These are phyloP conservation scores for Chrysosporium queenslandicum DNA, from an alignment of 2,329 filamentous ascomycete species.

Conservation along the genomic window DNA sequence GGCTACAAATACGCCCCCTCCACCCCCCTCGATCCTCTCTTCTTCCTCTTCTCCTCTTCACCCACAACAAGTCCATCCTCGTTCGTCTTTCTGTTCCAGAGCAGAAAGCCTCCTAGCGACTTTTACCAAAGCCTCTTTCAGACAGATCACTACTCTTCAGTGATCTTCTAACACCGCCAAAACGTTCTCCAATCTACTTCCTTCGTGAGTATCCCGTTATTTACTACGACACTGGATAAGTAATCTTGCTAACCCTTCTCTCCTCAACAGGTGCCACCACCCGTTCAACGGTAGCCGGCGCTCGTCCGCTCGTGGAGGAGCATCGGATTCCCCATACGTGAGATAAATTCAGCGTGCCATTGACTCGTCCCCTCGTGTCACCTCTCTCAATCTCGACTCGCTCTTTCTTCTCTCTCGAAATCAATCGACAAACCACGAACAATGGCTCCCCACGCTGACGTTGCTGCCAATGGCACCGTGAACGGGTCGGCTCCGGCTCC, in stretches of 20 bases:
- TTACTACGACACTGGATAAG: no score
- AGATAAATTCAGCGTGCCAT: conserved; percentile 32
- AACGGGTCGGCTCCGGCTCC: conserved; percentile 40
- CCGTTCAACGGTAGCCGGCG: conserved; percentile 94
- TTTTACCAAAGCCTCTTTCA: conserved; percentile 10
- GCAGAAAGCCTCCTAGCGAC: no score
- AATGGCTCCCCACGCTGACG: conserved; percentile 90
- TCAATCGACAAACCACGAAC: conserved; percentile 23
- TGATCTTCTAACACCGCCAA: conserved; percentile 63
- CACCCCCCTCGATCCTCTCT: not conserved
- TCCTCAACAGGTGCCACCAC: conserved; percentile 63
- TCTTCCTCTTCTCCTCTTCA: conserved; percentile 10
- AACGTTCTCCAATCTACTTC: conserved; percentile 97
- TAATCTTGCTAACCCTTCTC: conserved; percentile 23
- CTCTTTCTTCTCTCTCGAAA: conserved; percentile 30
- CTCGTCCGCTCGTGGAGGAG: conserved; percentile 75
- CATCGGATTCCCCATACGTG: conserved; percentile 50
- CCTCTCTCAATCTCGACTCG: not conserved
- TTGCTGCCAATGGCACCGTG: conserved; percentile 43
- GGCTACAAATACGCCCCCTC: conserved; percentile 9
- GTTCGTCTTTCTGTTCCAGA: conserved; percentile 8
- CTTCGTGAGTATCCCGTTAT: conserved; percentile 61
- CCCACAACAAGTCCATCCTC: not conserved
- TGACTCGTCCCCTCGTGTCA: not conserved
- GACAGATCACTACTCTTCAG: conserved; percentile 29